phyloP scores from a whole-genome alignment of 495 filamentous ascomycete genomes.

The Penicillium cosmopolitanum region DNA sequence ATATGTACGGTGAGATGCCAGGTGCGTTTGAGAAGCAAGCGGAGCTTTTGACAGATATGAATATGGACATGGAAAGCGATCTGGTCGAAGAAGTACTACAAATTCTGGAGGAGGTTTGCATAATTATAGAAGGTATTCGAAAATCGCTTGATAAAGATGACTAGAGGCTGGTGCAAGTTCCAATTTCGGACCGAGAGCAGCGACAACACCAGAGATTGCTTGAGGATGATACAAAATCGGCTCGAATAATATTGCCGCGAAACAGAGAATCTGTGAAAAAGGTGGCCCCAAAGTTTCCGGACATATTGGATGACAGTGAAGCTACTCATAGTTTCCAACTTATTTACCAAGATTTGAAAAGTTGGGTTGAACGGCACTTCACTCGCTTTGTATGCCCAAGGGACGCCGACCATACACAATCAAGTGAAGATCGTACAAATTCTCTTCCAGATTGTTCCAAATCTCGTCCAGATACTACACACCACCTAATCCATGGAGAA shows the following conservation, averaged over 20 bases:
- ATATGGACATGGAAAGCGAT: background rate
- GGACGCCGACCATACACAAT: background rate
- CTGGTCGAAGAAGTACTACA: background rate
- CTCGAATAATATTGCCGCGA: background rate
- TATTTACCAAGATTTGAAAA: background rate
- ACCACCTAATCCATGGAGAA: background rate
- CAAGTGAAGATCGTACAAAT: background rate
- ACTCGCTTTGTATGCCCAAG: background rate
- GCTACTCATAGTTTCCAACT: background rate
- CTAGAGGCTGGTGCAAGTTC: background rate
- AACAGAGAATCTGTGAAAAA: background rate
- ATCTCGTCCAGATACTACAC: background rate
- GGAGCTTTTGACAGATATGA: background rate
- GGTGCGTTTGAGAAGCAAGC: too few relatives aligned
- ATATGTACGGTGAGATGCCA: background rate
- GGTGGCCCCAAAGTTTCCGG: background rate
- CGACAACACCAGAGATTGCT: background rate
- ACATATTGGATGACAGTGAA: background rate
- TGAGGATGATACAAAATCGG: background rate
- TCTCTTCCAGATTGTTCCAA: background rate
- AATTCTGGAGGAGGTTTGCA: background rate
- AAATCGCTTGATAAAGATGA: background rate
- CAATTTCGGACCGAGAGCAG: background rate
- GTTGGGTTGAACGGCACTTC: background rate
- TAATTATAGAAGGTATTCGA: background rate